phyloP scores from a whole-genome alignment of 2,329 filamentous ascomycete species.

The Berkeleyomyces basicola region DNA sequence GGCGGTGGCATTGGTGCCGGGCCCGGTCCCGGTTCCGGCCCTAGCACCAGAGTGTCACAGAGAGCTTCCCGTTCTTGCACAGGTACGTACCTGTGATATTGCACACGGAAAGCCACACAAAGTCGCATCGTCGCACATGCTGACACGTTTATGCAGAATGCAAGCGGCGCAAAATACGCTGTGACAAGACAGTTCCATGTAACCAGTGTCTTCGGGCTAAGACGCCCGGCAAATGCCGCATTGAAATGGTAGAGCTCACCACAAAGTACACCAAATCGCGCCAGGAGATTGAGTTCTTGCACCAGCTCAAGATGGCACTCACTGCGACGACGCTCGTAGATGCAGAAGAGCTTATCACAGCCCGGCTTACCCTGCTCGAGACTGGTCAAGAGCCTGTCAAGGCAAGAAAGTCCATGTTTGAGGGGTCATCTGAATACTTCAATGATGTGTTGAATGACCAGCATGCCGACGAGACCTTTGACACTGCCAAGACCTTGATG shows the following conservation, averaged over 20 bases:
- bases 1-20: too few relatives aligned
- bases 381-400: constrained; percentile 9
- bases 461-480: constrained; percentile 4
- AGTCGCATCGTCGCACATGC: background rate
- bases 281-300: constrained; percentile 12
- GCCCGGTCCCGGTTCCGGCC: background rate
- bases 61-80: constrained; percentile 12
- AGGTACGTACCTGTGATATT: background rate
- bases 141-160: constrained; percentile 5
- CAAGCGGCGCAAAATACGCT: constrained; percentile 13
- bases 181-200: constrained; percentile 12
- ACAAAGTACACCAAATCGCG: constrained; percentile 14
- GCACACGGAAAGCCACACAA: background rate
- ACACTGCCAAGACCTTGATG: constrained; percentile 7
- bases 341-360: constrained; percentile 6
- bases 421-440: constrained; percentile 1
- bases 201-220: constrained; percentile 12
- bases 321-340: constrained; percentile 2
- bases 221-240: constrained; percentile 7
- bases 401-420: background rate
- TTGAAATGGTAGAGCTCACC: constrained; percentile 13
- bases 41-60: constrained; percentile 9
- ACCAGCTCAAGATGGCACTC: constrained; percentile 6
- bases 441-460: constrained; percentile 10
- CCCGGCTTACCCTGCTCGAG: constrained; percentile 8